Evolutionary conservation across 176 grass and related monocot genomes (phyloP).

Genomic region (Zea mays): DNA sequence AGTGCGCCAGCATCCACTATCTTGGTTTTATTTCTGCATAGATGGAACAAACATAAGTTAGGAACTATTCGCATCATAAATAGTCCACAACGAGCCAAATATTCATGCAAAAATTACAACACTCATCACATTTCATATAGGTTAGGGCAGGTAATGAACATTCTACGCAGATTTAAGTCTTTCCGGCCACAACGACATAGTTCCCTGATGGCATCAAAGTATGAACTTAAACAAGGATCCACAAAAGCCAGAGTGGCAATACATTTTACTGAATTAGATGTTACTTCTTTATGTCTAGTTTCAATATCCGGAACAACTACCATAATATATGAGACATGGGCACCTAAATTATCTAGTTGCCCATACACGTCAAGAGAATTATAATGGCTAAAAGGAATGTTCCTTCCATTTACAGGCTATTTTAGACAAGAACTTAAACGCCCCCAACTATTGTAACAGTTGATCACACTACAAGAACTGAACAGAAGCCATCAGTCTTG

Average conservation of each 20-base stretch:
- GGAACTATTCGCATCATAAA: constrained; percentile 16
- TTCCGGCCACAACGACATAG: neutral
- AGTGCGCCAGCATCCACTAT: constrained; percentile 79
- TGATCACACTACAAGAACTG: constrained; percentile 20
- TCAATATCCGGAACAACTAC: constrained; percentile 11
- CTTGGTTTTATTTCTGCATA: constrained; percentile 83
- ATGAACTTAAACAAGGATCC: neutral
- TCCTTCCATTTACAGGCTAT: constrained; percentile 27
- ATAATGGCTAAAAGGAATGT: constrained; percentile 16
- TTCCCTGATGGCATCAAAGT: neutral
- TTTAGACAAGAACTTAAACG: constrained; percentile 25
- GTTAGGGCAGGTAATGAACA: constrained; percentile 17
- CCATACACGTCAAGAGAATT: constrained; percentile 7
- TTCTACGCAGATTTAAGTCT: constrained; percentile 38
- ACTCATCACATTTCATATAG: neutral
- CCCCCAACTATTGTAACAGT: constrained; percentile 30
- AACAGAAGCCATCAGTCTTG: constrained; percentile 24
- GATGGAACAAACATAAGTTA: constrained; percentile 29
- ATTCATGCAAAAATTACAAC: neutral
- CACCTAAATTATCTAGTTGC: neutral
- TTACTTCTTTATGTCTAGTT: constrained; percentile 7
- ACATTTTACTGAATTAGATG: neutral
- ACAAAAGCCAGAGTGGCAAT: neutral
- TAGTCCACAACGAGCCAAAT: neutral
- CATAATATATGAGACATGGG: constrained; percentile 41